phyloP scores from a whole-genome alignment of 169 alveolate genomes.

The Plasmodium knowlesi region DNA sequence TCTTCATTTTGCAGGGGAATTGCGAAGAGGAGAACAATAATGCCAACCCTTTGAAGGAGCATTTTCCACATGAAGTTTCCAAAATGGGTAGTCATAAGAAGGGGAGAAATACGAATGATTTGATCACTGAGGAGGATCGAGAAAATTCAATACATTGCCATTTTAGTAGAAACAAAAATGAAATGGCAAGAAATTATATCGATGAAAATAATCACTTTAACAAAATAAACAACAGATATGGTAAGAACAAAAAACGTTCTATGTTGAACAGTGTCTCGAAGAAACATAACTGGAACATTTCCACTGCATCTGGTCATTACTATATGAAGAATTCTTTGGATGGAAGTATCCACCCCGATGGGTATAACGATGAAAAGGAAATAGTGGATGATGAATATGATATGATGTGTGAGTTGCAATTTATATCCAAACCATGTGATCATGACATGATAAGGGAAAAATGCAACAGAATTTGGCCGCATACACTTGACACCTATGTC shows the following conservation, averaged over 20 bases:
- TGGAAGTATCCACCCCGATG: not conserved
- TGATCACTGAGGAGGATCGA: not conserved
- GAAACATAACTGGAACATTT: not conserved
- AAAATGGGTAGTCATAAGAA: not conserved
- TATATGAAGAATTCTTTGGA: not conserved
- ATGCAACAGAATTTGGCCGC: conserved; percentile 63
- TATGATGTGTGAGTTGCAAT: conserved; percentile 56
- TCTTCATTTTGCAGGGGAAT: not conserved
- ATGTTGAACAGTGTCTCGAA: not conserved
- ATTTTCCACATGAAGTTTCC: not conserved
- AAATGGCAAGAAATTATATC: not conserved
- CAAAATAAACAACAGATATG: not conserved
- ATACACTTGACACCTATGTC: conserved; percentile 56
- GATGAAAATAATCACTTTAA: not conserved
- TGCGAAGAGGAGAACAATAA: conserved; percentile 1
- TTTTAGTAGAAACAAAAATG: not conserved
- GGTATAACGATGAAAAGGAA: conserved; percentile 3
- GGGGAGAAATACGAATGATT: not conserved
- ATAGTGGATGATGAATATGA: conserved; percentile 18
- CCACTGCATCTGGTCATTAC: not conserved
- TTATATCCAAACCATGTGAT: conserved; percentile 42
- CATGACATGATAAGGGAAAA: conserved; percentile 58
- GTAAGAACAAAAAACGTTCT: not conserved
- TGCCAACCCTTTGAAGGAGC: not conserved
- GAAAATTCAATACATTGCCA: not conserved